Evolutionary conservation across 1,284 basidiomycete genomes (phyloP).

Genomic region (Apiotrichum veenhuisii): DNA sequence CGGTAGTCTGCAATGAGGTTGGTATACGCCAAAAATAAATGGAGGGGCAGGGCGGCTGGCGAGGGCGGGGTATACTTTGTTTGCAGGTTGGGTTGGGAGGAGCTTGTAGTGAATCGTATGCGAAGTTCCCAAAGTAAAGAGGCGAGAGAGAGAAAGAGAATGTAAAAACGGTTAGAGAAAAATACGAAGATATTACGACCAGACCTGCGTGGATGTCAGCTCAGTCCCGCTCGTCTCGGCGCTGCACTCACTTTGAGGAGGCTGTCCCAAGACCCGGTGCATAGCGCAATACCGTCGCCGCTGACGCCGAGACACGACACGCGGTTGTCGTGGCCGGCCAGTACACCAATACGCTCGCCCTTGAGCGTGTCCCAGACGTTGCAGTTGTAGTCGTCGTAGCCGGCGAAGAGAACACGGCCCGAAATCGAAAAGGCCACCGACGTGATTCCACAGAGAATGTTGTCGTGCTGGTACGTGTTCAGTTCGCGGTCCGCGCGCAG

Average conservation of each 20-base stretch:
- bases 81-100: no score
- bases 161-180: background rate
- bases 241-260: constrained; percentile 73
- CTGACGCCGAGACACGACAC: constrained; percentile 95
- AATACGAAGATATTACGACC: constrained; percentile 11
- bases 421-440: constrained; percentile 97
- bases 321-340: constrained; percentile 96
- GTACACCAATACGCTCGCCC: constrained; percentile 92
- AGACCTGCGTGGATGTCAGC: constrained; percentile 14
- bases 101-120: background rate
- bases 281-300: constrained; percentile 93
- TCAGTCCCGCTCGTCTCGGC: no score
- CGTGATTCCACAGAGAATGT: constrained; percentile 97
- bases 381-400: constrained; percentile 99
- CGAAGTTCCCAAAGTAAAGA: background rate
- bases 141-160: background rate
- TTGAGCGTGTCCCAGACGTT: constrained; percentile 99
- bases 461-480: constrained; percentile 95
- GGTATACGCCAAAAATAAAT: no score
- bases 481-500: constrained; percentile 95
- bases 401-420: constrained; percentile 93
- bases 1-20: background rate
- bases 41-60: no score
- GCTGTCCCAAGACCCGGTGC: constrained; percentile 97
- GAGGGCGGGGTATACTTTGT: background rate